Percentiles rank a stretch among this genome's conserved stretches.
phyloP scores from a whole-genome alignment of 192 early-diverging fungal genomes.

The Backusella morwellensis region DNA sequence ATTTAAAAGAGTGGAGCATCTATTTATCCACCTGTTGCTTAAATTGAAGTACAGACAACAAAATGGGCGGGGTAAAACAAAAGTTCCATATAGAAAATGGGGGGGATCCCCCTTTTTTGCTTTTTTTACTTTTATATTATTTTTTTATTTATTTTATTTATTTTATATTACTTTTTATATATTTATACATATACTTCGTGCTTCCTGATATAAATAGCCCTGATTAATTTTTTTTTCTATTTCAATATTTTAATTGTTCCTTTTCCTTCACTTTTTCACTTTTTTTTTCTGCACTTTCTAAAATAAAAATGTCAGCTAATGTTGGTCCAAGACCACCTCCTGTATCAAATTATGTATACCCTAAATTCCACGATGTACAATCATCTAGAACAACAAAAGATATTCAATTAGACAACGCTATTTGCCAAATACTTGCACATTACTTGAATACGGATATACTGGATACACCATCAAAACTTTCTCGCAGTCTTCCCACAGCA shows the following conservation, averaged over 20 bases:
- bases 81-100: neutral
- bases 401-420: conserved; percentile 4
- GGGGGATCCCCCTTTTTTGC: neutral
- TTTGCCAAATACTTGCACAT: conserved; percentile 4
- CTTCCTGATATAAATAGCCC: conserved; percentile 3
- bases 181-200: neutral
- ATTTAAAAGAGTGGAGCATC: neutral
- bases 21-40: conserved; percentile 5
- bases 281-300: neutral
- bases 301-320: conserved; percentile 10
- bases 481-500: neutral
- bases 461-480: neutral
- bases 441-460: neutral
- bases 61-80: neutral
- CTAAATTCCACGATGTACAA: conserved; percentile 3
- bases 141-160: neutral
- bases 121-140: neutral
- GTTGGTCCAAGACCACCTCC: conserved; percentile 7
- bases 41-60: neutral
- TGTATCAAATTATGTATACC: conserved; percentile 13
- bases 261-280: neutral
- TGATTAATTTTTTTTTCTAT: neutral
- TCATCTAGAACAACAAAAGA: conserved; percentile 11
- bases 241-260: neutral
- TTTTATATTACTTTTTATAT: neutral